Evolutionary conservation across 2,329 filamentous ascomycete genomes (phyloP).

Genomic region (Penicillium sp.): DNA sequence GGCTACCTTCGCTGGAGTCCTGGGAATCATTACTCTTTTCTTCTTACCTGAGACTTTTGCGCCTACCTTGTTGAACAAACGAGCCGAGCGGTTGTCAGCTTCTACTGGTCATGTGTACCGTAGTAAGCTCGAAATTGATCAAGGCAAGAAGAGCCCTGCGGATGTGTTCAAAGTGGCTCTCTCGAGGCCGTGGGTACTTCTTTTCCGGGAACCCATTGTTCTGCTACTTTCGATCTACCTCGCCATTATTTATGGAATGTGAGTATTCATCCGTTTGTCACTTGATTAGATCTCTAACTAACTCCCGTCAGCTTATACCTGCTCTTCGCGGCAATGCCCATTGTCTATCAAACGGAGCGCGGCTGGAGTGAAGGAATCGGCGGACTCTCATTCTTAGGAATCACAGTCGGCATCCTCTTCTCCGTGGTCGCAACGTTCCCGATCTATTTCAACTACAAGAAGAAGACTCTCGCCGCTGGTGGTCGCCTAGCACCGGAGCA

Average conservation of each 20-base stretch:
- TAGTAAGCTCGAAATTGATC: conserved; percentile 19
- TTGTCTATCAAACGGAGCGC: conserved; percentile 63
- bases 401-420: conserved; percentile 65
- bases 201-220: conserved; percentile 71
- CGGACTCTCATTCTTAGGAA: conserved; percentile 67
- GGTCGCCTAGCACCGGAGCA: conserved; percentile 64
- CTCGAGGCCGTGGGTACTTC: conserved; percentile 65
- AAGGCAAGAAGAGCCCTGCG: conserved; percentile 41
- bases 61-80: conserved; percentile 55
- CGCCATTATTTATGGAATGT: conserved; percentile 45
- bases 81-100: conserved; percentile 54
- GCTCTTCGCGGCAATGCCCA: conserved; percentile 62
- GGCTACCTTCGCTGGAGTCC: conserved; percentile 59
- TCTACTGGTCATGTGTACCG: conserved; percentile 46
- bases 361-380: conserved; percentile 62
- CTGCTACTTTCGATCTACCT: conserved; percentile 65
- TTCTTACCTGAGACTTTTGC: conserved; percentile 60
- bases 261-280: background rate
- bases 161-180: conserved; percentile 54
- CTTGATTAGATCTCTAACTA: background rate
- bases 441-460: conserved; percentile 57
- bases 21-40: conserved; percentile 53
- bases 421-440: conserved; percentile 58
- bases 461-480: conserved; percentile 43
- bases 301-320: conserved; percentile 45